phyloP scores from a whole-genome alignment of 2,329 filamentous ascomycete species.

The Colletotrichum liriopes region DNA sequence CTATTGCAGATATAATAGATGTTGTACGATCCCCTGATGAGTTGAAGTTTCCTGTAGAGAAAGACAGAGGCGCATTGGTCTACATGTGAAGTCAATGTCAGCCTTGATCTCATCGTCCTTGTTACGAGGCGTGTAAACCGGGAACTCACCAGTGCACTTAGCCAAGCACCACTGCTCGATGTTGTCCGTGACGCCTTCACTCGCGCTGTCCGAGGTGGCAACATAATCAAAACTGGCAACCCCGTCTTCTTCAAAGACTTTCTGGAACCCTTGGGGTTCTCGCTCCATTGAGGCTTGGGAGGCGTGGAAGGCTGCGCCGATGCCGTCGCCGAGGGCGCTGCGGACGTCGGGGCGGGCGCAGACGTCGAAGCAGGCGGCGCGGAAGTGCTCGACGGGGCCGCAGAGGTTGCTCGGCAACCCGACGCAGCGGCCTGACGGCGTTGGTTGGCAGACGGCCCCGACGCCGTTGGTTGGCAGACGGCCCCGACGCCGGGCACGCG shows the following conservation, averaged over 20 bases:
- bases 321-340: neutral
- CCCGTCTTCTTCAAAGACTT: conserved; percentile 18
- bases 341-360: neutral
- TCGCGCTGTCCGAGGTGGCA: neutral
- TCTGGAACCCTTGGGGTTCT: conserved; percentile 12
- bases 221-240: neutral
- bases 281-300: conserved; percentile 13
- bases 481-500: neutral
- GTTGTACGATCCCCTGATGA: neutral
- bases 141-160: conserved; percentile 19
- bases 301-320: neutral
- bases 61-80: conserved; percentile 20
- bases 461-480: neutral
- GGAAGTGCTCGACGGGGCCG: conserved; percentile 6
- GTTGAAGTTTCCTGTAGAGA: conserved; percentile 10
- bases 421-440: conserved; percentile 12
- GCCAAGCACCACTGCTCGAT: conserved; percentile 25
- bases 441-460: neutral
- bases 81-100: neutral
- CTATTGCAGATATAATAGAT: conserved; percentile 15
- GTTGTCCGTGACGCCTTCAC: neutral
- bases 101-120: neutral
- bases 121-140: too few relatives aligned
- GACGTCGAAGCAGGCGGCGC: neutral
- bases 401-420: conserved; percentile 19